These are phyloP conservation scores for Eutrema japonicum DNA, from an alignment of 345 rosid genomes.

Conservation along the genomic window DNA sequence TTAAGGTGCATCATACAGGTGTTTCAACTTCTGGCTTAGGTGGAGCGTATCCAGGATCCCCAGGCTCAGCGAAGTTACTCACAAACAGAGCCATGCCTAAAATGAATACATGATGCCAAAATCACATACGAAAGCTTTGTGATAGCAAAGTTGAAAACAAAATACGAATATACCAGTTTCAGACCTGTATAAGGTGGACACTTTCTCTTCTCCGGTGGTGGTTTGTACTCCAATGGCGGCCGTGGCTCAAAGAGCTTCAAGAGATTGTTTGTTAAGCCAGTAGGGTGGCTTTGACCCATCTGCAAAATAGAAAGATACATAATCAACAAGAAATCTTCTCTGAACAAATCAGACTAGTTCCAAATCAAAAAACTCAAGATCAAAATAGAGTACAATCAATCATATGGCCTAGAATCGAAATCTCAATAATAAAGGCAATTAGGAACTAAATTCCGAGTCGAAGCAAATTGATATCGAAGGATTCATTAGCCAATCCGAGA, in stretches of 20 bases:
- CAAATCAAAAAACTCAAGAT: background rate
- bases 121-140: background rate
- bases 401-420: background rate
- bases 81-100: slow-evolving; percentile 89
- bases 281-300: slow-evolving; percentile 97
- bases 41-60: slow-evolving; percentile 80
- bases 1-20: slow-evolving; percentile 55
- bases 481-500: background rate
- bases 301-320: slow-evolving; percentile 43
- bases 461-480: background rate
- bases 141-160: background rate
- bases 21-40: slow-evolving; percentile 73
- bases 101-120: background rate
- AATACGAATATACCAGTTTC: background rate
- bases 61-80: slow-evolving; percentile 77
- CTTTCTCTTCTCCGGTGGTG: slow-evolving; percentile 91
- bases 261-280: slow-evolving; percentile 81
- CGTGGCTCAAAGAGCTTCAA: slow-evolving; percentile 94
- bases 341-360: background rate
- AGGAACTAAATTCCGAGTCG: background rate
- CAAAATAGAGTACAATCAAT: background rate
- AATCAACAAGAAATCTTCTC: slow-evolving; percentile 2
- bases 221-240: slow-evolving; percentile 77
- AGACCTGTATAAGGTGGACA: slow-evolving; percentile 75
- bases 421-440: background rate